phyloP scores from a whole-genome alignment of 495 filamentous ascomycete genomes.

The Aspergillus nanangensis region DNA sequence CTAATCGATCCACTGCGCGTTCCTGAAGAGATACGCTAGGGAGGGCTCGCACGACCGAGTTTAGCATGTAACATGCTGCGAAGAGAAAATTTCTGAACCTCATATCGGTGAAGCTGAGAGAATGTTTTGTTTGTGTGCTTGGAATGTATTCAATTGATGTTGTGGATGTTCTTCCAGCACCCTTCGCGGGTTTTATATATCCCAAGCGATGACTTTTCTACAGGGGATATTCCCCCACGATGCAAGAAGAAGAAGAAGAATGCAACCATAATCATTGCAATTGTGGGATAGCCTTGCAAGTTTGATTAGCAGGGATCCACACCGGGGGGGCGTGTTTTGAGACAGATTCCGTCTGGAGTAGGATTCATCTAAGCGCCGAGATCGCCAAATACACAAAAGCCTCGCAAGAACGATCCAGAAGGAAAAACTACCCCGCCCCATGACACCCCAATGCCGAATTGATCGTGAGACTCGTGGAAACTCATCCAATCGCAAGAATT shows the following conservation, averaged over 20 bases:
- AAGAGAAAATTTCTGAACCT: not conserved
- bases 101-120: not conserved
- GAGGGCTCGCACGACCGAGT: conserved; percentile 1
- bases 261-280: conserved; percentile 1
- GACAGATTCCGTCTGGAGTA: not conserved
- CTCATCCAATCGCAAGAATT: not conserved
- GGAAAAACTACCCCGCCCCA: too few species aligned
- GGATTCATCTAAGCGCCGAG: not conserved
- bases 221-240: too few species aligned
- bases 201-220: not conserved
- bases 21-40: not conserved
- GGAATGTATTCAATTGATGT: not conserved
- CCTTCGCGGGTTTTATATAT: not conserved
- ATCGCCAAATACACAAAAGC: not conserved
- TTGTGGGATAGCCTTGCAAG: not conserved
- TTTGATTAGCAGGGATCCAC: not conserved
- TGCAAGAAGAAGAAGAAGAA: too few species aligned
- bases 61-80: not conserved
- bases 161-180: too few species aligned
- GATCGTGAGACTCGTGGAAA: not conserved
- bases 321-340: not conserved
- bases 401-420: not conserved
- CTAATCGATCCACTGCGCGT: conserved; percentile 24
- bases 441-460: not conserved
- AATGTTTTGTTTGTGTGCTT: not conserved